Conservation (phyloP, 441 rosid species). For the Croton laevigatus region DNA sequence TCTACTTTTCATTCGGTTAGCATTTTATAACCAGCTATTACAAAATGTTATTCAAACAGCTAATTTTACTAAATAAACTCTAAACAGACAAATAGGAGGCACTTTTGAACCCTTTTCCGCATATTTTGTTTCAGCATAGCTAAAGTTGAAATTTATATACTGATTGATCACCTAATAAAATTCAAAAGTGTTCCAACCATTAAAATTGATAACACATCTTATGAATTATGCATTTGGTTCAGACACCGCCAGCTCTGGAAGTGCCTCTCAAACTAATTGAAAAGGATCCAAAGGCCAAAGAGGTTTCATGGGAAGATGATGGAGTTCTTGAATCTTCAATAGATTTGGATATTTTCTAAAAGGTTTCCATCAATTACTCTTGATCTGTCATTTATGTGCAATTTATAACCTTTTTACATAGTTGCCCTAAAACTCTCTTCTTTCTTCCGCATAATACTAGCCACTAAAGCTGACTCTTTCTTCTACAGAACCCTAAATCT, state of each 20-base stretch:
- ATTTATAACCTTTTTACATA: not conserved
- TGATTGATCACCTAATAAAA: no score
- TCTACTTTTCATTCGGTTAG: no score
- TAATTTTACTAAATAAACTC: no score
- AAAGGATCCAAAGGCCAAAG: slow-evolving; percentile 62
- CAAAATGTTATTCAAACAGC: no score
- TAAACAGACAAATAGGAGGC: no score
- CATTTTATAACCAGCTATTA: no score
- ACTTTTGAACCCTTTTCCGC: no score
- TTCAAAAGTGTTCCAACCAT: no score
- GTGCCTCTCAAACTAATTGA: slow-evolving; percentile 48
- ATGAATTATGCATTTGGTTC: slow-evolving; percentile 18
- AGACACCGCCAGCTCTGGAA: slow-evolving; percentile 80
- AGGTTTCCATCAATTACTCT: slow-evolving; percentile 13
- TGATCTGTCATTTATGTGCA: not conserved
- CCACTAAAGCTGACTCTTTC: not conserved
- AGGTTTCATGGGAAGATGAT: slow-evolving; percentile 78
- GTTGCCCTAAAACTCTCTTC: no score
- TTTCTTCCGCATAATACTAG: not conserved
- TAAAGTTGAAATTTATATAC: no score
- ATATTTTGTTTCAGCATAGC: no score
- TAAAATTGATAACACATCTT: no score
- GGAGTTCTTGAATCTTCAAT: slow-evolving; percentile 66
- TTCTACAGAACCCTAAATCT: not conserved
- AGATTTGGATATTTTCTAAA: slow-evolving; percentile 68